Evolutionary conservation across 2,329 filamentous ascomycete genomes (phyloP), one percentile per base, ranked within the genome.

Genomic region (Aspergillus thermomutatus): DNA sequence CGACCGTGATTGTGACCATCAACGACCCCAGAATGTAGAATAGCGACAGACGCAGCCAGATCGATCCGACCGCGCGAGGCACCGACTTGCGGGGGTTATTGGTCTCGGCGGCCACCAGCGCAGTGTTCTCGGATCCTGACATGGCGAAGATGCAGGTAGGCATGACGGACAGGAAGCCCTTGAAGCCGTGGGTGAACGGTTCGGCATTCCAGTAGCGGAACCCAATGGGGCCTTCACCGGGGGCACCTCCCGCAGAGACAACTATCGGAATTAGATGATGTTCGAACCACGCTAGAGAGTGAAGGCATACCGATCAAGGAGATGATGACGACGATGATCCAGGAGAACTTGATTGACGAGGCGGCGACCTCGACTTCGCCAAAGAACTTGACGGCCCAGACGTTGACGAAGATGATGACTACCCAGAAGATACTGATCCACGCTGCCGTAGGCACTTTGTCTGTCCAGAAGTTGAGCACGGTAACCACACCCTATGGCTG

Each of bases 271-370:
- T 27, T 14, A 14, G 4, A 9, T 11, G 28, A 48, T 17, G 14
- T 17, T 7, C 31, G 6, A 17, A n/a, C n/a, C n/a, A n/a, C n/a
- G 31, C 5, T 7, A 5, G 2, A 46, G 4, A 17, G 9, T 17
- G 41, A 28, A 17, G 10, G 58, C 67, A 46, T 53, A 69, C 68
- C 67, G 48, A 74, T 73, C 41, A 77, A 67, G 17, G 76, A 76
- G 49, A 80, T 73, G 60, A 81, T 79, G 60, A 80, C 76, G 25
- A 80, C 71, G 53, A 80, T 73, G 53, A 80, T 79, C 76, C 78
- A 80, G 34, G 73, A 69, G 40, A 80, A 78, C 58, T 81, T 81
- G 63, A 80, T 76, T 2, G 70, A 69, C 6, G 75, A 76, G 37
- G 72, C 69, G 5, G 76, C 58, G 19, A 80, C 77, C 59, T 81